Conservation (phyloP, 495 filamentous ascomycete genomes). For the Aspergillus conjunctus region DNA sequence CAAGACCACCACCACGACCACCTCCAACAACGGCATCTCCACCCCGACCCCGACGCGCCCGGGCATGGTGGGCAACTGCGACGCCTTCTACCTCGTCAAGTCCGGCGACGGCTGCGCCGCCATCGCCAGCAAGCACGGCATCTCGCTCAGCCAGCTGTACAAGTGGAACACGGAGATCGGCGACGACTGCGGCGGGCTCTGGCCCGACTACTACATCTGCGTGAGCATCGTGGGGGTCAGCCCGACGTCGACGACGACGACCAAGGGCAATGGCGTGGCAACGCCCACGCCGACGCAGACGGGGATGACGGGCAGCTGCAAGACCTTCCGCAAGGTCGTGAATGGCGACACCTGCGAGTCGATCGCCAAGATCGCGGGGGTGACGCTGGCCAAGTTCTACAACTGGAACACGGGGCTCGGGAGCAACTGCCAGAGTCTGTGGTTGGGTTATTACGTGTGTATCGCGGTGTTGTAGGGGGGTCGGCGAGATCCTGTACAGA, state of each 20-base stretch:
- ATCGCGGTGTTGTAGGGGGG: constrained; percentile 3
- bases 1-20: constrained; percentile 16
- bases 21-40: constrained; percentile 17
- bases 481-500: no score
- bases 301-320: constrained; percentile 1
- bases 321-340: not conserved
- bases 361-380: not conserved
- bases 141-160: constrained; percentile 13
- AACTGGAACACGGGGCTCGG: not conserved
- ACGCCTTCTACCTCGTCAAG: constrained; percentile 24
- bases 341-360: not conserved
- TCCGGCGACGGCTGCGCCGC: constrained; percentile 28
- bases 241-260: not conserved
- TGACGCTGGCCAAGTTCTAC: not conserved
- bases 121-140: constrained; percentile 24
- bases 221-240: not conserved
- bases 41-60: constrained; percentile 25
- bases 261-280: not conserved
- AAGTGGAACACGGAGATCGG: constrained; percentile 10
- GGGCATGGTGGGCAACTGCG: constrained; percentile 27
- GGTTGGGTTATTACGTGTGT: not conserved
- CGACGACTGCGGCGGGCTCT: not conserved
- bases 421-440: not conserved
- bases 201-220: not conserved
- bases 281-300: constrained; percentile 5